A percentile compares a stretch with the other conserved stretches of the same genome.
Evolutionary conservation across 106 monocot species (phyloP).

Genomic region (Dioscorea alata): DNA sequence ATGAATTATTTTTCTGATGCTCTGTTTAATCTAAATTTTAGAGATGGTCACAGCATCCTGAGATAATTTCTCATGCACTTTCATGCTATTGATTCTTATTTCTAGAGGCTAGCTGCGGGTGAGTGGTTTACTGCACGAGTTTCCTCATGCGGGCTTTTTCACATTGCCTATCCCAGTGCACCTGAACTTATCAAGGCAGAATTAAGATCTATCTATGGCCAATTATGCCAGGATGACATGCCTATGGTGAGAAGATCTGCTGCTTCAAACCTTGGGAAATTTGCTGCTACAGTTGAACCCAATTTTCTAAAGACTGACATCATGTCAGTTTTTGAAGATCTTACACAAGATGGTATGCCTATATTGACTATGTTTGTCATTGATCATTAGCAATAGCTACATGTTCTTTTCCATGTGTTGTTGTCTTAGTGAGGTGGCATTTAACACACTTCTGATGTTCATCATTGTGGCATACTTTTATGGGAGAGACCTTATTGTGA

Average conservation of each 20-base stretch:
- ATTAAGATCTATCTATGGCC: constrained; percentile 30
- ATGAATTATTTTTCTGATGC: not conserved
- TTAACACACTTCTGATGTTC: not conserved
- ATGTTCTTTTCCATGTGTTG: not conserved
- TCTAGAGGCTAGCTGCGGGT: constrained; percentile 39
- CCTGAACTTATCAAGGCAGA: constrained; percentile 30
- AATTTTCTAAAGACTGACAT: constrained; percentile 36
- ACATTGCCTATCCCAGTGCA: constrained; percentile 43
- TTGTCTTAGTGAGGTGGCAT: not conserved
- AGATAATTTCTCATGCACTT: not conserved
- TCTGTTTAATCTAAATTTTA: not conserved
- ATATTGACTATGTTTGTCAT: not conserved
- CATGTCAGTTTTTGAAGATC: constrained; percentile 41
- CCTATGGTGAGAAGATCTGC: constrained; percentile 55
- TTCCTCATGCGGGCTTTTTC: constrained; percentile 35
- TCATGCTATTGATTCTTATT: not conserved
- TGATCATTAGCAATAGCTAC: not conserved
- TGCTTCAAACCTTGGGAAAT: constrained; percentile 50
- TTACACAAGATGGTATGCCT: constrained; percentile 41
- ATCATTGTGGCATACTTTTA: not conserved
- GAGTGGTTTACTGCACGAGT: constrained; percentile 52
- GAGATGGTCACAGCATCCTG: not conserved
- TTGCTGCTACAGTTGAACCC: constrained; percentile 42
- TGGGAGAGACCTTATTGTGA: not conserved
- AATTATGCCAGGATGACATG: constrained; percentile 52